Evolutionary conservation across 169 alveolate genomes (phyloP).

Genomic region (Plasmodium sp.): DNA sequence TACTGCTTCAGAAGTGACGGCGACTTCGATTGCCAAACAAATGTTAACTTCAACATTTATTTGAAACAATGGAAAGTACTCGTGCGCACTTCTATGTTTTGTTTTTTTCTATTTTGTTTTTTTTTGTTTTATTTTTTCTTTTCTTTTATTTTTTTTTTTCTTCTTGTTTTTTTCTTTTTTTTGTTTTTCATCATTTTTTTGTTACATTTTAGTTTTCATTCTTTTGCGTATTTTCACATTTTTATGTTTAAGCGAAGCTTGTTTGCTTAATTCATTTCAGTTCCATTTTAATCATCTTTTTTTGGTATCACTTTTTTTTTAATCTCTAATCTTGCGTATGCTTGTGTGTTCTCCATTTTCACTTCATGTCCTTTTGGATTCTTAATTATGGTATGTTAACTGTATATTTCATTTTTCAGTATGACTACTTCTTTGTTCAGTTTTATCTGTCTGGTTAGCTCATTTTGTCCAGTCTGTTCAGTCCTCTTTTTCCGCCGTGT

Average conservation of each 20-base stretch:
- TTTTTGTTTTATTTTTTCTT: neutral
- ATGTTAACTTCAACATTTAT: neutral
- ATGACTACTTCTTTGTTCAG: neutral
- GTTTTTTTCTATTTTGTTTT: neutral
- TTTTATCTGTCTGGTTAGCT: neutral
- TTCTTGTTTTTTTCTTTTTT: neutral
- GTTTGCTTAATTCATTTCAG: no score
- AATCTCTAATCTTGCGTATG: neutral
- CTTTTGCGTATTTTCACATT: no score
- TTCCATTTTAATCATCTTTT: no score
- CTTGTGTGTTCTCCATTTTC: neutral
- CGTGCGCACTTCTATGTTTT: neutral
- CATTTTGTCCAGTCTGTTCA: neutral
- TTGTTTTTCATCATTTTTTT: neutral
- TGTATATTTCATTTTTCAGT: neutral
- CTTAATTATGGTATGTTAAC: neutral
- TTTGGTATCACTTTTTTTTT: neutral
- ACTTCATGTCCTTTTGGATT: neutral
- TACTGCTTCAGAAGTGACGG: neutral
- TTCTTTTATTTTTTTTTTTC: slow-evolving; percentile 7
- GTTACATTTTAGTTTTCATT: no score
- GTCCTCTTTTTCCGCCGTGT: neutral
- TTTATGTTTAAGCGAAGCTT: no score
- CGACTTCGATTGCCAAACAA: neutral
- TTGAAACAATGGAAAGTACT: neutral